Percentiles rank a stretch among this genome's conserved stretches.
phyloP scores from a whole-genome alignment of 1,139 yeast species.

The Debaryomycetaceae sp. region DNA sequence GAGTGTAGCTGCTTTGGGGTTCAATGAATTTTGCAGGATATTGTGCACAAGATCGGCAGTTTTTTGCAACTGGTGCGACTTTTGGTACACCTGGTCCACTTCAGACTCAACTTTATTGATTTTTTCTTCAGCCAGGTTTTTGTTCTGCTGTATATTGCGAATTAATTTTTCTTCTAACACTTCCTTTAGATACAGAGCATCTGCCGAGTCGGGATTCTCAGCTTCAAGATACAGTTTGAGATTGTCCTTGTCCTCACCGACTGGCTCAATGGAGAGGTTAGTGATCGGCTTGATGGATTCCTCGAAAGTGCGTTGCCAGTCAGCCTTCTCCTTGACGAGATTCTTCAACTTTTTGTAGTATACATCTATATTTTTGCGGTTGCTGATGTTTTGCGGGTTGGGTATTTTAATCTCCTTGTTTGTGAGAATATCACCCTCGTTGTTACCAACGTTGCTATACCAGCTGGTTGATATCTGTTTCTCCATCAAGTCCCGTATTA shows the following conservation, averaged over 20 bases:
- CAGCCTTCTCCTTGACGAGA: constrained; percentile 44
- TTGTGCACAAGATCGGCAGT: constrained; percentile 18
- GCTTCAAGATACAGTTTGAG: constrained; percentile 12
- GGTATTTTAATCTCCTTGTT: constrained; percentile 38
- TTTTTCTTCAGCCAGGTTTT: constrained; percentile 10
- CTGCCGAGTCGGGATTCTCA: constrained; percentile 1
- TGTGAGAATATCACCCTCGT: constrained; percentile 14
- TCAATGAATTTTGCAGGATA: constrained; percentile 14
- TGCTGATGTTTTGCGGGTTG: constrained; percentile 56
- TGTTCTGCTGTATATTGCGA: constrained; percentile 9
- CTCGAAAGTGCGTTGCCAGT: constrained; percentile 43
- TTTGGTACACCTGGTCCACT: constrained; percentile 20
- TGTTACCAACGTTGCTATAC: constrained; percentile 43
- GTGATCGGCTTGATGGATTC: constrained; percentile 18
- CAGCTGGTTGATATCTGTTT: constrained; percentile 65
- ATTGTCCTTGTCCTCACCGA: constrained; percentile 5
- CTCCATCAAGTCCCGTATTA: constrained; percentile 54
- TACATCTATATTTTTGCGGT: constrained; percentile 42
- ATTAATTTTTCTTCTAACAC: constrained; percentile 9
- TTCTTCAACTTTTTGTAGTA: constrained; percentile 43
- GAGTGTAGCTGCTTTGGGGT: constrained; percentile 16
- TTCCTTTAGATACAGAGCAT: not conserved
- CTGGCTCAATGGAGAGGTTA: constrained; percentile 11
- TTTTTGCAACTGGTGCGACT: constrained; percentile 20
- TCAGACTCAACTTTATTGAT: constrained; percentile 14